Conservation (phyloP, 2,329 filamentous ascomycete genomes). For the Penicillium occitanis region DNA sequence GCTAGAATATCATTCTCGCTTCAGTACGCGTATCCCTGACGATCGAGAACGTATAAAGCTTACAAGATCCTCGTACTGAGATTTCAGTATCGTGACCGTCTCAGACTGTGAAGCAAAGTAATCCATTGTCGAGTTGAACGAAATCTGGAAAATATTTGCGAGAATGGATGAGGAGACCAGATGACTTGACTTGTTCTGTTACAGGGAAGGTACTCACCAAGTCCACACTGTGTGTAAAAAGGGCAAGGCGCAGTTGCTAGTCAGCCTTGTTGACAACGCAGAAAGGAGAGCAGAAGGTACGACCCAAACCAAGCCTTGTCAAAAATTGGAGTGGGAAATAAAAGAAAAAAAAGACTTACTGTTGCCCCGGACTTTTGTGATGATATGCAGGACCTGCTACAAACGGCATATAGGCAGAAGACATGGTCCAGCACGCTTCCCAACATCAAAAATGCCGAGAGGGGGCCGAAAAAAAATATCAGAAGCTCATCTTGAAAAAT, state of each 20-base stretch:
- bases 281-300: background rate
- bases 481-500: background rate
- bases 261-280: background rate
- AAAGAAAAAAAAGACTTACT: background rate
- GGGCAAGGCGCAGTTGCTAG: background rate
- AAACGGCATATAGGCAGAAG: background rate
- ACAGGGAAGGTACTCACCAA: background rate
- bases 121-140: background rate
- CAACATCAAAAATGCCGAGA: background rate
- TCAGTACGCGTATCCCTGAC: background rate
- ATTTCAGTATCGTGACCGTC: constrained; percentile 57
- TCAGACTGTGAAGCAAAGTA: constrained; percentile 23
- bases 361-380: background rate
- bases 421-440: background rate
- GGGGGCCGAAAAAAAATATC: background rate
- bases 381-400: background rate
- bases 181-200: background rate
- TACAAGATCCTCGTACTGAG: constrained; percentile 63
- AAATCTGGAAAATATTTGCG: background rate
- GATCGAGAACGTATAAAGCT: constrained; percentile 28
- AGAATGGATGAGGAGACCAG: background rate
- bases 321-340: background rate
- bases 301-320: background rate
- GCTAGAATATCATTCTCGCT: constrained; percentile 23
- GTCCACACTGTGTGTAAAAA: constrained; percentile 1